These are phyloP conservation scores for Colletotrichum viniferum DNA, from an alignment of 2,329 filamentous ascomycete genomes.

Conservation along the genomic window DNA sequence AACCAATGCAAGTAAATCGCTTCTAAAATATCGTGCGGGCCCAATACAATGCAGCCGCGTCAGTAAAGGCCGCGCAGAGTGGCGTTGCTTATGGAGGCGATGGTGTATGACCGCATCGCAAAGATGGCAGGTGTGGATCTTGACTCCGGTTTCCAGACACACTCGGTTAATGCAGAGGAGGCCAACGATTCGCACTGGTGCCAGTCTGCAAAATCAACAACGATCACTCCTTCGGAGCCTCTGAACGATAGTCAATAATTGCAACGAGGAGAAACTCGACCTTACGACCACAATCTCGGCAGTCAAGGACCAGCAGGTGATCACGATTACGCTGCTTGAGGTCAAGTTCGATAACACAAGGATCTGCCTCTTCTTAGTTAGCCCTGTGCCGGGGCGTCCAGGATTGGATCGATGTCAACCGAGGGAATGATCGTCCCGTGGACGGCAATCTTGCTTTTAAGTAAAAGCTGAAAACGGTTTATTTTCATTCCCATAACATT, in stretches of 20 bases:
- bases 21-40: background rate
- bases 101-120: background rate
- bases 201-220: background rate
- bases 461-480: background rate
- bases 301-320: background rate
- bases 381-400: background rate
- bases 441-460: background rate
- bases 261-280: background rate
- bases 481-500: background rate
- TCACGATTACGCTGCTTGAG: background rate
- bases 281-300: background rate
- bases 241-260: rapidly evolving
- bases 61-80: background rate
- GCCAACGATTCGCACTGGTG: background rate
- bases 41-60: background rate
- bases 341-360: background rate
- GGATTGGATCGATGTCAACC: background rate
- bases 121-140: background rate
- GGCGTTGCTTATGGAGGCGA: background rate
- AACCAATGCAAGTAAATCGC: background rate
- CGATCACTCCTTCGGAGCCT: background rate
- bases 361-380: background rate
- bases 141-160: background rate
- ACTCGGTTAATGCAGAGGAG: background rate
- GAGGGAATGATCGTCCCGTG: background rate